These are phyloP conservation scores for Botrytis porri DNA, from an alignment of 2,329 filamentous ascomycete genomes.

Conservation along the genomic window DNA sequence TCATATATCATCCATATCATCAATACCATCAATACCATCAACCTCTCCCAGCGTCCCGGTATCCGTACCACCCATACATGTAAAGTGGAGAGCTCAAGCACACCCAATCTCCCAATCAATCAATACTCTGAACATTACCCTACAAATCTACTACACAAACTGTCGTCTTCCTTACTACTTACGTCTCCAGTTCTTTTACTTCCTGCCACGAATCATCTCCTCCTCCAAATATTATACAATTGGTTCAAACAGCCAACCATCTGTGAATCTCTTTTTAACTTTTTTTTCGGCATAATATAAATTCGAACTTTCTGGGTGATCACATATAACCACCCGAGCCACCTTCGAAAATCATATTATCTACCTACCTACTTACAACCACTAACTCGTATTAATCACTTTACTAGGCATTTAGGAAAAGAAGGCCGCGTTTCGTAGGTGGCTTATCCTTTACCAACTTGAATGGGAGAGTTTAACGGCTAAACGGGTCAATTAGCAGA, in stretches of 20 bases:
- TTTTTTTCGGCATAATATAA: neutral
- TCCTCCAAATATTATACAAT: neutral
- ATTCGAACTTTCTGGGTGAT: neutral
- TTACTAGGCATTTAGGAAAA: neutral
- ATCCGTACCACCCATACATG: neutral
- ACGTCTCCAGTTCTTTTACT: neutral
- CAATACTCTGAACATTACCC: no score
- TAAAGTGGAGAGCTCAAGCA: neutral
- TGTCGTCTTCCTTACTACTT: neutral
- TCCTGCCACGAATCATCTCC: neutral
- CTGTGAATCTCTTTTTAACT: neutral
- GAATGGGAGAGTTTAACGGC: neutral
- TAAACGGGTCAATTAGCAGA: neutral
- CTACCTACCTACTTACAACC: neutral
- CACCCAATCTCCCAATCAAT: neutral
- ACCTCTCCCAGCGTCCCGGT: neutral
- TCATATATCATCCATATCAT: neutral
- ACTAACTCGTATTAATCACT: neutral
- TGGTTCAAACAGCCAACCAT: neutral
- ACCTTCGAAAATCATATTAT: neutral
- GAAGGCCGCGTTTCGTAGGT: neutral
- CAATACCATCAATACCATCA: neutral
- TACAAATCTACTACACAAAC: neutral
- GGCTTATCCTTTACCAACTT: neutral
- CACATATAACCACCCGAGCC: neutral